Evolutionary conservation across 202 grass and related monocot species (phyloP).

Genomic region (Carex sylvatica): DNA sequence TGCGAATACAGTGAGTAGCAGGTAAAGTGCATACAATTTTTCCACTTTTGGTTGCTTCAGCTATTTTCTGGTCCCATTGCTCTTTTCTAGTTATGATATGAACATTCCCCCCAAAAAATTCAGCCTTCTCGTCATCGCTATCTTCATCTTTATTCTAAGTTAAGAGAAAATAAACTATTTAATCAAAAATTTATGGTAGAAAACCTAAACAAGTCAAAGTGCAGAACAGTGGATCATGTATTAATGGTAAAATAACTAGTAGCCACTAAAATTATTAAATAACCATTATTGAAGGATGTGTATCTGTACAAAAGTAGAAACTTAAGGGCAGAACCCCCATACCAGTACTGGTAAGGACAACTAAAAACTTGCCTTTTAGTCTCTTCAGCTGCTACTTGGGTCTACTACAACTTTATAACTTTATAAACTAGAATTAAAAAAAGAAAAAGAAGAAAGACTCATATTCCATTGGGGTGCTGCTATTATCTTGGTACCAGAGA

Average conservation of each 20-base stretch:
- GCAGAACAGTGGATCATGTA: neutral
- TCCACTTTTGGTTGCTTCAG: conserved; percentile 78
- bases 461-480: too few relatives aligned
- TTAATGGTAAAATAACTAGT: neutral
- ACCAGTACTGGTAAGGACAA: neutral
- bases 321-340: neutral
- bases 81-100: conserved; percentile 80
- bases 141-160: conserved; percentile 32
- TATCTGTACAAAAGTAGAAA: neutral
- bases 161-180: conserved; percentile 14
- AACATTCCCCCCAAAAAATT: conserved; percentile 86
- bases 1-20: neutral
- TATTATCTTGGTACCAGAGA: too few relatives aligned
- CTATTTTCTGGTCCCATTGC: conserved; percentile 76
- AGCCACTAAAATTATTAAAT: neutral
- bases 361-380: neutral
- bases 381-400: neutral
- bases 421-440: too few relatives aligned
- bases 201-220: neutral
- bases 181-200: neutral
- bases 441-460: too few relatives aligned
- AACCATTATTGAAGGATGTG: neutral
- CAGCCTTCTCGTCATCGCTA: conserved; percentile 58
- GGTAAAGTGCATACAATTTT: conserved; percentile 66
- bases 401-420: too few relatives aligned